phyloP scores from a whole-genome alignment of 139 green algal species.

The Chlorella sp. region DNA sequence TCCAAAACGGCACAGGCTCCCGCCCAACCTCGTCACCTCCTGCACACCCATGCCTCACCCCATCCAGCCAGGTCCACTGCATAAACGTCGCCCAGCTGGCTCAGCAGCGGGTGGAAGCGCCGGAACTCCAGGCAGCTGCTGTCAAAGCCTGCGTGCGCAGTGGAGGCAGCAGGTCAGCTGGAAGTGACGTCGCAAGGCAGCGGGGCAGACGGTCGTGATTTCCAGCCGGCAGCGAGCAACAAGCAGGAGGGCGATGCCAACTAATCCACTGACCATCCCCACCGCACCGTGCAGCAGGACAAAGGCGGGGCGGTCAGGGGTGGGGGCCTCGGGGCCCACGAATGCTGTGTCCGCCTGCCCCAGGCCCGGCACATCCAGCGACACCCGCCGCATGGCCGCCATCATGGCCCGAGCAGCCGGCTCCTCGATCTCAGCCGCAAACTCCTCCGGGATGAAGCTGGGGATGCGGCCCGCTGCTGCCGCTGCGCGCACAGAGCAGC shows the following conservation, averaged over 20 bases:
- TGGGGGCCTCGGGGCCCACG: constrained; percentile 30
- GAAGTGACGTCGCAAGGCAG: too few relatives aligned
- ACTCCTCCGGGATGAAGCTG: constrained; percentile 24
- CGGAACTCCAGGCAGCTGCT: constrained; percentile 86
- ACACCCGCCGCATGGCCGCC: constrained; percentile 22
- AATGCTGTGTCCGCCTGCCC: constrained; percentile 49
- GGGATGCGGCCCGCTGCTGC: not conserved
- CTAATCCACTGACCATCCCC: not conserved
- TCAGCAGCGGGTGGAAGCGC: constrained; percentile 78
- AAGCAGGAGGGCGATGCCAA: too few relatives aligned
- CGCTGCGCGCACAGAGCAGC: not conserved
- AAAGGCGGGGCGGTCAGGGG: constrained; percentile 55
- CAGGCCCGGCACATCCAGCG: constrained; percentile 35
- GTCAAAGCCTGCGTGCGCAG: constrained; percentile 62
- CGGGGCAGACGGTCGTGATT: too few relatives aligned
- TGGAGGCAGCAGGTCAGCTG: too few relatives aligned
- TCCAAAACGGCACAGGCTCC: too few relatives aligned
- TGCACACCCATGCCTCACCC: too few relatives aligned
- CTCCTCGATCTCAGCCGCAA: constrained; percentile 39
- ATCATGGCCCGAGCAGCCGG: constrained; percentile 45
- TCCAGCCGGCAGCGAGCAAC: too few relatives aligned
- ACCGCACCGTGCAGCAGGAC: constrained; percentile 86
- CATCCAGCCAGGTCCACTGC: constrained; percentile 85
- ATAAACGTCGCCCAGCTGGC: constrained; percentile 46
- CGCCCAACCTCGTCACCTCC: too few relatives aligned